Conservation (phyloP, 345 rosid species). For the Erucastrum elatum region DNA sequence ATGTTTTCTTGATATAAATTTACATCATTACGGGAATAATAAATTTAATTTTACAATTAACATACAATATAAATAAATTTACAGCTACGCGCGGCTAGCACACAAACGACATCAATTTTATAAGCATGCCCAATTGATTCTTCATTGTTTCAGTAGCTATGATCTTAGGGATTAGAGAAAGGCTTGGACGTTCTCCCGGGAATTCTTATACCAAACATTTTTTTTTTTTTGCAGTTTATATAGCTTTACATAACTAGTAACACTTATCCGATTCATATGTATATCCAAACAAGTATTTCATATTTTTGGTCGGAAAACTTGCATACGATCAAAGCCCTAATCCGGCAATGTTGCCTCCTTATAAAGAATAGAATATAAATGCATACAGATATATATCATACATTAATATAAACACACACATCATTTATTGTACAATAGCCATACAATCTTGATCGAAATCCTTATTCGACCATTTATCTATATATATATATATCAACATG, state of each 20-base stretch:
- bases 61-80: neutral
- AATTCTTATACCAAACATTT: neutral
- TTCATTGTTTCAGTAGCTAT: neutral
- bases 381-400: neutral
- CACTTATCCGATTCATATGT: neutral
- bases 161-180: neutral
- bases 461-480: conserved; percentile 1
- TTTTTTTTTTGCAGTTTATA: neutral
- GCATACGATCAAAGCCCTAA: neutral
- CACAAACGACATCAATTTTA: neutral
- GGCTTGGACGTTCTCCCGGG: neutral
- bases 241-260: neutral
- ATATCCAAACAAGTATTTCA: neutral
- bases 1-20: too few species aligned
- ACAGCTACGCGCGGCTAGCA: neutral
- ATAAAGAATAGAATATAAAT: neutral
- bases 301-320: neutral
- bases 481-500: conserved; percentile 1
- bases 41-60: neutral
- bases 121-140: neutral
- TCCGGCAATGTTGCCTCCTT: neutral
- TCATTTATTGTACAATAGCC: neutral
- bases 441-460: neutral
- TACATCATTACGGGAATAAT: neutral
- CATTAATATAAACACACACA: conserved; percentile 1